phyloP scores from a whole-genome alignment of 2,329 filamentous ascomycete genomes.

The Arthrobotrys megalospora region DNA sequence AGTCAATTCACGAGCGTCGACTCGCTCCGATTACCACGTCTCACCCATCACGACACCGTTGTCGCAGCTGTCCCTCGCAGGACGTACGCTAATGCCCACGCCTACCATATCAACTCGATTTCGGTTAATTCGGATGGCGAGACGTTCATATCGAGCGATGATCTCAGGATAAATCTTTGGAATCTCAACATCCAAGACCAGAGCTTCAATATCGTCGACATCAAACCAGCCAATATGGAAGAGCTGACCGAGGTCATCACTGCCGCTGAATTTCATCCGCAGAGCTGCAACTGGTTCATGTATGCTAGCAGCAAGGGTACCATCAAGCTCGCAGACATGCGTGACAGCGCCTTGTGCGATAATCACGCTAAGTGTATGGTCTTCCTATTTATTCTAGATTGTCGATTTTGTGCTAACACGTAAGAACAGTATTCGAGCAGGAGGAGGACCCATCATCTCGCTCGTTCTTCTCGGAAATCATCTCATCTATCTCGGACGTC shows the following conservation, averaged over 20 bases:
- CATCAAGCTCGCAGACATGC: slow-evolving; percentile 98
- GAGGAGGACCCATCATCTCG: slow-evolving; percentile 97
- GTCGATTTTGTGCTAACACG: slow-evolving; percentile 10
- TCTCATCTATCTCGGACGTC: slow-evolving; percentile 98
- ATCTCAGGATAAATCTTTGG: slow-evolving; percentile 97
- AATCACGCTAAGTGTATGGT: slow-evolving; percentile 91
- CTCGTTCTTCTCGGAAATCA: slow-evolving; percentile 99
- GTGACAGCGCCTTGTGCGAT: slow-evolving; percentile 95
- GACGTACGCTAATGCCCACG: slow-evolving; percentile 98
- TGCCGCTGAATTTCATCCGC: slow-evolving; percentile 95
- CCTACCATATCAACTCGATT: slow-evolving; percentile 99
- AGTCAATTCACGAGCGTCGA: slow-evolving; percentile 83
- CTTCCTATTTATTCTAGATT: slow-evolving; percentile 1
- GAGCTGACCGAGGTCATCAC: slow-evolving; percentile 99
- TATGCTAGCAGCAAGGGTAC: slow-evolving; percentile 99
- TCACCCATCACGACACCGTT: slow-evolving; percentile 98
- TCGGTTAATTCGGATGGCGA: slow-evolving; percentile 99
- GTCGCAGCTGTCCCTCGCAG: slow-evolving; percentile 95
- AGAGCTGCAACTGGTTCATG: slow-evolving; percentile 99
- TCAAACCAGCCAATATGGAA: slow-evolving; percentile 99
- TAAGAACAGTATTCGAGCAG: slow-evolving; percentile 90
- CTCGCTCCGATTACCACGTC: slow-evolving; percentile 91
- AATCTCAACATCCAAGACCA: slow-evolving; percentile 99
- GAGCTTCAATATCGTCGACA: slow-evolving; percentile 99
- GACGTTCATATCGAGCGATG: slow-evolving; percentile 99